phyloP scores from a whole-genome alignment of 768 basidiomycete genomes.

The Kwoniella sp. region DNA sequence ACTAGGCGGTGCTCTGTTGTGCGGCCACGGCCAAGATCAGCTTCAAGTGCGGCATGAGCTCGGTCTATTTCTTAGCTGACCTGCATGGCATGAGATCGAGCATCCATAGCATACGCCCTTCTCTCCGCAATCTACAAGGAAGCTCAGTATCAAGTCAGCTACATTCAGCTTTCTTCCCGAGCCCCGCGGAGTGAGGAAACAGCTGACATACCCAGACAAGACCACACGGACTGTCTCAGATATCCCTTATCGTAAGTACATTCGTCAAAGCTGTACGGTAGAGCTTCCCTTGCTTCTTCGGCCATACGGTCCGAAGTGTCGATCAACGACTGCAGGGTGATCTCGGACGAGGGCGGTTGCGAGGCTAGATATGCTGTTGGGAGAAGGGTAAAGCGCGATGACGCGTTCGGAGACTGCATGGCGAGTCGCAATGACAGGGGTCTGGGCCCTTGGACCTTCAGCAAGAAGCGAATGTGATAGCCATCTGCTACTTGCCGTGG shows the following conservation, averaged over 20 bases:
- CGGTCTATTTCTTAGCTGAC: slow-evolving; percentile 22
- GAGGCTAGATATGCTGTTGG: slow-evolving; percentile 22
- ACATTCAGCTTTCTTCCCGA: too few species aligned
- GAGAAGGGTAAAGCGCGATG: slow-evolving; percentile 23
- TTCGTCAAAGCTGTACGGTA: slow-evolving; percentile 52
- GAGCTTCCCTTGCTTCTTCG: slow-evolving; percentile 49
- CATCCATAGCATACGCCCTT: slow-evolving; percentile 56
- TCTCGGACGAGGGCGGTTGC: slow-evolving; percentile 34
- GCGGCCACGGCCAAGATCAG: slow-evolving; percentile 9
- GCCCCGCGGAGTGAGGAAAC: not conserved
- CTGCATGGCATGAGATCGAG: slow-evolving; percentile 54
- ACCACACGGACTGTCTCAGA: slow-evolving; percentile 50
- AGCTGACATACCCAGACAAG: slow-evolving; percentile 45
- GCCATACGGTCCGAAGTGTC: slow-evolving; percentile 42
- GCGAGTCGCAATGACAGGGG: too few species aligned
- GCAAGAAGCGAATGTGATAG: too few species aligned
- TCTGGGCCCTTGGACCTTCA: too few species aligned
- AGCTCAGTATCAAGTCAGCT: slow-evolving; percentile 14
- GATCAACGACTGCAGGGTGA: slow-evolving; percentile 44
- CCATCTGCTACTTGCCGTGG: too few species aligned
- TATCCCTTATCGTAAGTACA: slow-evolving; percentile 51
- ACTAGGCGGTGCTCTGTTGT: slow-evolving; percentile 49
- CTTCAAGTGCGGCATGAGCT: not conserved
- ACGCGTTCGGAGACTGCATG: slow-evolving; percentile 16
- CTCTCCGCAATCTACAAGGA: slow-evolving; percentile 42